phyloP scores from a whole-genome alignment of 2,329 filamentous ascomycete species.

The Teratosphaeriaceae sp. region DNA sequence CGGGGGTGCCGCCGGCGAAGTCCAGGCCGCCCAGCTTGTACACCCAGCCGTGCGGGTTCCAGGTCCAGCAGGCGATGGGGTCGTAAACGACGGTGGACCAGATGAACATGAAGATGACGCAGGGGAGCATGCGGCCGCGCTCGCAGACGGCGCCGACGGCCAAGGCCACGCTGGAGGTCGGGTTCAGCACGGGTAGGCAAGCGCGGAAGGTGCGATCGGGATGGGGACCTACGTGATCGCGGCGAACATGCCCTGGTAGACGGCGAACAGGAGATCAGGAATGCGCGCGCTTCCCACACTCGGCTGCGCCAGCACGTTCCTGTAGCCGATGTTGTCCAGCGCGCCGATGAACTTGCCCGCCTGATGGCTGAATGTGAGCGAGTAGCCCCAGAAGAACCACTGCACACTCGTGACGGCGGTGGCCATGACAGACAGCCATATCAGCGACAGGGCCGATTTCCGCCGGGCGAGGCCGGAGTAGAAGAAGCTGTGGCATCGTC shows the following conservation, averaged over 20 bases:
- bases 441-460: constrained; percentile 94
- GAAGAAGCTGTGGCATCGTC: constrained; percentile 57
- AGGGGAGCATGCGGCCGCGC: constrained; percentile 79
- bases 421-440: constrained; percentile 95
- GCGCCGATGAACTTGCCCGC: constrained; percentile 86
- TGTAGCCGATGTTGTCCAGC: constrained; percentile 79
- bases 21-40: constrained; percentile 74
- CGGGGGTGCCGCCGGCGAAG: constrained; percentile 84
- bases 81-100: constrained; percentile 90
- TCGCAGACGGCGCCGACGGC: constrained; percentile 81
- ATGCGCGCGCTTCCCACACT: constrained; percentile 72
- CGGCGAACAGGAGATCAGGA: constrained; percentile 76
- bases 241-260: constrained; percentile 87
- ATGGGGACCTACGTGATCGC: constrained; percentile 59
- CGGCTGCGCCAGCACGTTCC: constrained; percentile 72
- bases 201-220: too few relatives aligned
- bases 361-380: constrained; percentile 77
- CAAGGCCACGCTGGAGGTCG: constrained; percentile 65
- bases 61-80: constrained; percentile 91
- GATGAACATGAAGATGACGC: constrained; percentile 86
- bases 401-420: constrained; percentile 89
- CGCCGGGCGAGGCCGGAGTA: constrained; percentile 90
- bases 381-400: constrained; percentile 99
- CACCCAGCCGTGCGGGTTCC: constrained; percentile 79
- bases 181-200: too few relatives aligned